Percentiles rank a stretch among this genome's conserved stretches.
Conservation (phyloP, 2,329 filamentous ascomycete genomes). For the Coniochaeta sp. region DNA sequence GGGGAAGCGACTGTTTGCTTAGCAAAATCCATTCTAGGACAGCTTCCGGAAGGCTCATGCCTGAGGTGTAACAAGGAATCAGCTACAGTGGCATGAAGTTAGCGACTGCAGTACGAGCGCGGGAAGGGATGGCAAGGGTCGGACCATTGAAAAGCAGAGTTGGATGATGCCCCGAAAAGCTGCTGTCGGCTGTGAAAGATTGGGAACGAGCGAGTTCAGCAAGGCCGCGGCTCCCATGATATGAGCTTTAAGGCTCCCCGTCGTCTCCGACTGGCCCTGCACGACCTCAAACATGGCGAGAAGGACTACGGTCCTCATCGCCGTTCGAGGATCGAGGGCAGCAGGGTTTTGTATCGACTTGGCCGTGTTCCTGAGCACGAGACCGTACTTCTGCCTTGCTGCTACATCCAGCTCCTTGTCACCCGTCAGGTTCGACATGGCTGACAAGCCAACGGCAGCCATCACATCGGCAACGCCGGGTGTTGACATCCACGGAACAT, state of each 20-base stretch:
- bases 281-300: conserved; percentile 57
- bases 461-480: conserved; percentile 40
- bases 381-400: conserved; percentile 46
- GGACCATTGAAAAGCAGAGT: conserved; percentile 49
- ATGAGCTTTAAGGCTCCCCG: conserved; percentile 48
- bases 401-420: conserved; percentile 35
- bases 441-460: conserved; percentile 50
- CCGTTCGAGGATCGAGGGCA: conserved; percentile 30
- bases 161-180: conserved; percentile 47
- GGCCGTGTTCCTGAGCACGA: conserved; percentile 41
- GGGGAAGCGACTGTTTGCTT: conserved; percentile 24
- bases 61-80: conserved; percentile 33
- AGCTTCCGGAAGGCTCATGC: conserved; percentile 28
- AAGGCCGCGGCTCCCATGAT: conserved; percentile 53
- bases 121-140: conserved; percentile 5
- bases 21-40: conserved; percentile 36
- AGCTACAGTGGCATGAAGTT: conserved; percentile 23
- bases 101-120: neutral
- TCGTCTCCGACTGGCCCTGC: conserved; percentile 37
- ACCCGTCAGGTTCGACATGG: conserved; percentile 45
- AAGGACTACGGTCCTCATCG: conserved; percentile 46
- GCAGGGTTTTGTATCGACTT: conserved; percentile 28
- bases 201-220: conserved; percentile 38
- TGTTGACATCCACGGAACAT: conserved; percentile 27
- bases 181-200: conserved; percentile 27